Conservation (phyloP, 2,329 filamentous ascomycete species). For the Metarhizium humberi region DNA sequence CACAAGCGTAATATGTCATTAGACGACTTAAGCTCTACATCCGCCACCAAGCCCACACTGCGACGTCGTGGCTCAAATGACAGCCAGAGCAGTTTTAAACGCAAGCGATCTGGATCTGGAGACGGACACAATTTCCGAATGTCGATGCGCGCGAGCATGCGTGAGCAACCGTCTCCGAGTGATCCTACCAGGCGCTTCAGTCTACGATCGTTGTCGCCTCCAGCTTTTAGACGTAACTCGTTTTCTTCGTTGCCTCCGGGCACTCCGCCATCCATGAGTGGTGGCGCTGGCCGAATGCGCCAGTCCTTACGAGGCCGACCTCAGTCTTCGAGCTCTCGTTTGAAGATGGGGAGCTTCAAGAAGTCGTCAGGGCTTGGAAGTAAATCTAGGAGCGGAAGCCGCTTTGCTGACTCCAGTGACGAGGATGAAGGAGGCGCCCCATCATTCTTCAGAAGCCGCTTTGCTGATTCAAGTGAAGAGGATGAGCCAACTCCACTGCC, state of each 20-base stretch:
- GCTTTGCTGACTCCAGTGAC: slow-evolving; percentile 55
- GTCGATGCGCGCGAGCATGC: slow-evolving; percentile 53
- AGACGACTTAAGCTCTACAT: slow-evolving; percentile 12
- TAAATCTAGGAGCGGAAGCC: slow-evolving; percentile 32
- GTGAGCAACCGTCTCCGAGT: slow-evolving; percentile 16
- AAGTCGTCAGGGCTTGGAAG: slow-evolving; percentile 29
- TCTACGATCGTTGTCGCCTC: slow-evolving; percentile 61
- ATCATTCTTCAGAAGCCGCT: slow-evolving; percentile 44
- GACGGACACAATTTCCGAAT: slow-evolving; percentile 55
- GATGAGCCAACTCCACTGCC: slow-evolving; percentile 9
- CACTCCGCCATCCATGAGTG: slow-evolving; percentile 14
- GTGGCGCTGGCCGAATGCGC: slow-evolving; percentile 28
- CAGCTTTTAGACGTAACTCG: slow-evolving; percentile 36
- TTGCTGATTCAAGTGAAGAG: slow-evolving; percentile 30
- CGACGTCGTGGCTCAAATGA: slow-evolving; percentile 51
- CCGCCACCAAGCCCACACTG: slow-evolving; percentile 24
- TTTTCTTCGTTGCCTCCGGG: slow-evolving; percentile 29
- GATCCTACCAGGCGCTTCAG: slow-evolving; percentile 52
- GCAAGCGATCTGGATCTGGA: slow-evolving; percentile 38
- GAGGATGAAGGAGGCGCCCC: slow-evolving; percentile 33
- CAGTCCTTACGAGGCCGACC: slow-evolving; percentile 32
- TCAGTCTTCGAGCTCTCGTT: slow-evolving; percentile 27
- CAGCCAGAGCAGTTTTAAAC: slow-evolving; percentile 77
- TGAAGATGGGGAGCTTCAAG: slow-evolving; percentile 29
- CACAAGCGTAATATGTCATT: slow-evolving; percentile 16